A percentile compares a stretch with the other conserved stretches of the same genome.
phyloP scores from a whole-genome alignment of 108 stramenopile species.

The Stephanodiscus minutulus region DNA sequence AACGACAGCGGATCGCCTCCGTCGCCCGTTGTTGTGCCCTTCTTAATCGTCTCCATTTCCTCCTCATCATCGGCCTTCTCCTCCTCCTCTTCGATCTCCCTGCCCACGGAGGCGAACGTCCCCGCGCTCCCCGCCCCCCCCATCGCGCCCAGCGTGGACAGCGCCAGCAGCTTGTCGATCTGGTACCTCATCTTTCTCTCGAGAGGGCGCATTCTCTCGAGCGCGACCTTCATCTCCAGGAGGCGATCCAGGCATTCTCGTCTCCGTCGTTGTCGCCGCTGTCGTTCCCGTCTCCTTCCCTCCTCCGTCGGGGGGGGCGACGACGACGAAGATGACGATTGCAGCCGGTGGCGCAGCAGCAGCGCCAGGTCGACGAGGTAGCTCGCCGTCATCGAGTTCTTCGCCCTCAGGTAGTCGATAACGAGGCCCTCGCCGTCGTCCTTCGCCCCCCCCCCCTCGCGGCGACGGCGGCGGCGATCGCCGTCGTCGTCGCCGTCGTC shows the following conservation, averaged over 20 bases:
- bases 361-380: slow-evolving; percentile 81
- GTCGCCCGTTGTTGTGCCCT: slow-evolving; percentile 5
- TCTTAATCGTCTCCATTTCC: no score
- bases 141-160: slow-evolving; percentile 40
- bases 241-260: slow-evolving; percentile 55
- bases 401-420: slow-evolving; percentile 75
- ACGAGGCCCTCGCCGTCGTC: background rate
- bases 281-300: background rate
- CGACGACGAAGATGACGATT: slow-evolving; percentile 11
- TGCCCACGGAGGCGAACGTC: slow-evolving; percentile 38
- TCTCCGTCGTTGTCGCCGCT: slow-evolving; percentile 1
- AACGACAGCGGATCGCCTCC: slow-evolving; percentile 42
- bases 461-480: no score
- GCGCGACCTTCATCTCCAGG: slow-evolving; percentile 70
- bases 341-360: slow-evolving; percentile 33
- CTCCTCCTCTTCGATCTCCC: slow-evolving; percentile 38
- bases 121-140: slow-evolving; percentile 18
- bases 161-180: slow-evolving; percentile 77
- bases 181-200: slow-evolving; percentile 88
- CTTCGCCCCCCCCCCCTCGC: background rate
- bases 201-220: slow-evolving; percentile 82
- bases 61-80: slow-evolving; percentile 35
- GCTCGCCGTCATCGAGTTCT: slow-evolving; percentile 71
- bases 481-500: background rate
- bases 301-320: background rate